Evolutionary conservation across 2,329 filamentous ascomycete species (phyloP).

Genomic region (Akanthomyces lecanii): DNA sequence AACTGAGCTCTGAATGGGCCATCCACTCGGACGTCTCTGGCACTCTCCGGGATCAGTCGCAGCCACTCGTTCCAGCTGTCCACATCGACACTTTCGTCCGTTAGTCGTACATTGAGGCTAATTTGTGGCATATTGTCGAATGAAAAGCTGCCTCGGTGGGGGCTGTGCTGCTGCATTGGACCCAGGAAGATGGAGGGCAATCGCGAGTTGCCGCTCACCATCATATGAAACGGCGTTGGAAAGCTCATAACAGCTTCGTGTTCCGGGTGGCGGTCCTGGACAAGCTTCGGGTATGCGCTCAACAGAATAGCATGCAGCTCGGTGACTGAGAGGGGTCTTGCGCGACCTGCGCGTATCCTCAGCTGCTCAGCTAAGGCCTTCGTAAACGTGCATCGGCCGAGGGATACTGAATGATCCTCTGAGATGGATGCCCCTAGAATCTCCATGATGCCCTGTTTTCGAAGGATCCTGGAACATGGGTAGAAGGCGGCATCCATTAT

Average conservation of each 20-base stretch:
- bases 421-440: slow-evolving; percentile 52
- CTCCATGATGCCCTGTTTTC: slow-evolving; percentile 52
- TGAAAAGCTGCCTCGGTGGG: slow-evolving; percentile 35
- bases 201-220: slow-evolving; percentile 49
- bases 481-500: slow-evolving; percentile 58
- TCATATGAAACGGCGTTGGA: slow-evolving; percentile 52
- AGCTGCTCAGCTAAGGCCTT: slow-evolving; percentile 47
- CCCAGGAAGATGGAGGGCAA: slow-evolving; percentile 54
- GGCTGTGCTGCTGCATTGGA: slow-evolving; percentile 42
- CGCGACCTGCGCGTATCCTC: slow-evolving; percentile 42
- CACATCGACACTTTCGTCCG: slow-evolving; percentile 47
- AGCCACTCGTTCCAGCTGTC: slow-evolving; percentile 57
- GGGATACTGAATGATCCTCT: slow-evolving; percentile 44
- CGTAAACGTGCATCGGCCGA: slow-evolving; percentile 52
- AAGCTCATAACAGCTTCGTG: slow-evolving; percentile 45
- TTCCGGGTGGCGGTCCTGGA: slow-evolving; percentile 47
- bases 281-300: slow-evolving; percentile 47
- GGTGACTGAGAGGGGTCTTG: slow-evolving; percentile 45
- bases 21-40: slow-evolving; percentile 53
- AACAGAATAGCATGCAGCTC: slow-evolving; percentile 53
- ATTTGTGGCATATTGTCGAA: slow-evolving; percentile 45
- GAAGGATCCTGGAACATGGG: slow-evolving; percentile 48
- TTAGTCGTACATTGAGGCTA: slow-evolving; percentile 47
- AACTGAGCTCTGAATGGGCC: slow-evolving; percentile 39
- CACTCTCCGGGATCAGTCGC: slow-evolving; percentile 53